Base-by-base conservation (phyloP, 257 asterid genomes). In the Oldenlandia corymbosa region DNA sequence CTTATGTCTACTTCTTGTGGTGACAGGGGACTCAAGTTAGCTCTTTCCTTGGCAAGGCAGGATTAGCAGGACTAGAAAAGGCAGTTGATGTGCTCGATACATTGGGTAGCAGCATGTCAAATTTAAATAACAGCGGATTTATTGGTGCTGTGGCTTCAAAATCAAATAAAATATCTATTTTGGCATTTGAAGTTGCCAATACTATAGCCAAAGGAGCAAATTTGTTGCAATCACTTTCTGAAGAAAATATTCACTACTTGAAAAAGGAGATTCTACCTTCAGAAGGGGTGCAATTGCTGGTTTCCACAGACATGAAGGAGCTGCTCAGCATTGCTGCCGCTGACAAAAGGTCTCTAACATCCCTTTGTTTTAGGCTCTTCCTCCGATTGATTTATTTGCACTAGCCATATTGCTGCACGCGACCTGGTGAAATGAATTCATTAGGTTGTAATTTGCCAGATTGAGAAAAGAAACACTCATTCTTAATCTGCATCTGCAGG, bases 61-160 rank as follows among this genome's bases (percentile, higher is more conserved):
- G 99, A 52, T 81, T 74, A 60, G 89, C 80, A 24, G 94, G 99
- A 36, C 80, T 90, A 23, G 96, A 93, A 71, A 93, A 87, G 76
- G 97, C 99, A 10, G 99, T 93, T 57, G 97, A 94, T 67, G 97
- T 94, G 72, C 80, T 94, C 48, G 99, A 94, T 78, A 84, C 95
- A 58, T 76, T 94, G 66, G 99, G 99, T 58, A 94, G 97, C 80
- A 90, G 96, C 88, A 79, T 94, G 97, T 87, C 96, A 60, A 94
- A 84, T 76, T 83, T 93, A 69, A 90, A 94, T 72, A 62, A 90
- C 23, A 85, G 97, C 60, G 99, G 99, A 23, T 94, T 94, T 79
- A 75, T 81, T 8, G 69, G 89, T 10, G 88, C 92, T 26, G 79
- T 78, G 73, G 57, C 90, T 60, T 73, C 94, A 68, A 83, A 95